A percentile compares a stretch with the other conserved stretches of the same genome.
Evolutionary conservation across 305 asterid species (phyloP).

Genomic region (Fraxinus paxiana): DNA sequence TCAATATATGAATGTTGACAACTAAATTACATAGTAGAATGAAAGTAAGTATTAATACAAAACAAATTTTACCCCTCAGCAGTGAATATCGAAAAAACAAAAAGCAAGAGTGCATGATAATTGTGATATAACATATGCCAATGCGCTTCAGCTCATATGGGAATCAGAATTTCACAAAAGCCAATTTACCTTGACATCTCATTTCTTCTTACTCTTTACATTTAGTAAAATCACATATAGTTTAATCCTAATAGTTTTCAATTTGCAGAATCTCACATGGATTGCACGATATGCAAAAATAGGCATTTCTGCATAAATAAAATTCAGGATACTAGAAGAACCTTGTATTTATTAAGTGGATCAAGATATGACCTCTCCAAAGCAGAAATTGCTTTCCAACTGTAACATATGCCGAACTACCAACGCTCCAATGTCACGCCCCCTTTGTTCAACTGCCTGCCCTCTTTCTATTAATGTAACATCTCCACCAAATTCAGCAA

Average conservation of each 20-base stretch:
- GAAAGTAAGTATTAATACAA: neutral
- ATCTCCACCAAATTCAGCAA: conserved; percentile 95
- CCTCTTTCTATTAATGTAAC: conserved; percentile 93
- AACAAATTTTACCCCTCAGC: neutral
- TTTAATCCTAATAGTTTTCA: conserved; percentile 16
- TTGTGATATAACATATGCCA: neutral
- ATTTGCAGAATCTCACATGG: conserved; percentile 6
- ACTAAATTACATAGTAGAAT: conserved; percentile 14
- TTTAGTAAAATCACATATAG: neutral
- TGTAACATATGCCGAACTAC: conserved; percentile 75
- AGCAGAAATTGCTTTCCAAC: conserved; percentile 94
- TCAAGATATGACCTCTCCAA: conserved; percentile 87
- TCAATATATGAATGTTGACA: conserved; percentile 37
- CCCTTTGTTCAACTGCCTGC: conserved; percentile 89
- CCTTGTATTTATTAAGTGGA: conserved; percentile 32
- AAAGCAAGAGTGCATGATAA: neutral
- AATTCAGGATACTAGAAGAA: conserved; percentile 31
- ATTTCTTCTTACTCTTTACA: neutral
- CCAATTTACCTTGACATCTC: neutral
- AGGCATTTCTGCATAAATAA: conserved; percentile 4
- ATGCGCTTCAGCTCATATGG: neutral
- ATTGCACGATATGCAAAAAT: conserved; percentile 15
- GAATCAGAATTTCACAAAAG: neutral
- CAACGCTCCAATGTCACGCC: conserved; percentile 95
- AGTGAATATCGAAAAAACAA: neutral